Percentiles rank a stretch among this genome's conserved stretches.
These are phyloP conservation scores for Peniophora sp. DNA, from an alignment of 1,284 basidiomycete species.

Conservation along the genomic window DNA sequence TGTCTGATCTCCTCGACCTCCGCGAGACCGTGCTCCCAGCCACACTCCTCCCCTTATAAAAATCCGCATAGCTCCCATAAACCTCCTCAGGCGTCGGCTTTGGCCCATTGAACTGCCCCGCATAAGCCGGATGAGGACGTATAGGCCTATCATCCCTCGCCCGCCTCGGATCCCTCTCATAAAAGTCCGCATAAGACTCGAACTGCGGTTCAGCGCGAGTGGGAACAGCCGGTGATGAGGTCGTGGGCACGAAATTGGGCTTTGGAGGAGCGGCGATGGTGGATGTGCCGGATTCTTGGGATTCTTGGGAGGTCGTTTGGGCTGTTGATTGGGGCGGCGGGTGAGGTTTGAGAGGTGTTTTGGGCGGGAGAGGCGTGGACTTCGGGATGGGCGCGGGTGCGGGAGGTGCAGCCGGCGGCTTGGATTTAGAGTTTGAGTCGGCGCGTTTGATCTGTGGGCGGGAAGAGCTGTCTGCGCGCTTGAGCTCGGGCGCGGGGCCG, in stretches of 20 bases:
- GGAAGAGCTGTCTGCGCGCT: too few relatives aligned
- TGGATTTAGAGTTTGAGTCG: not conserved
- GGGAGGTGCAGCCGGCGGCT: not conserved
- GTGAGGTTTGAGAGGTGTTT: too few relatives aligned
- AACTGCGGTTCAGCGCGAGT: conserved; percentile 3
- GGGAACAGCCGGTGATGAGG: not conserved
- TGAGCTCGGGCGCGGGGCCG: too few relatives aligned
- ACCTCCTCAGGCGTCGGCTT: not conserved
- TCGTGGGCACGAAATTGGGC: not conserved
- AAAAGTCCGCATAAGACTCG: conserved; percentile 8
- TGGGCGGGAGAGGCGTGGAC: too few relatives aligned
- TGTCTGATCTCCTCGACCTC: not conserved
- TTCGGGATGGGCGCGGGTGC: not conserved
- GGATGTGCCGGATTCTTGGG: not conserved
- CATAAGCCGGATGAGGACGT: conserved; percentile 3
- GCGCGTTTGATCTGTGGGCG: too few relatives aligned
- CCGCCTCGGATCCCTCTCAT: conserved; percentile 6
- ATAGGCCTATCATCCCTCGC: conserved; percentile 8
- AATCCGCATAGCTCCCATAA: not conserved
- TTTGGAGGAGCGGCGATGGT: not conserved
- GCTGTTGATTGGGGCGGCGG: too few relatives aligned
- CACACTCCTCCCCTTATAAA: not conserved
- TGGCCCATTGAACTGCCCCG: not conserved
- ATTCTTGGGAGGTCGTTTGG: too few relatives aligned
- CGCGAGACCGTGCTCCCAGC: not conserved